Conservation (phyloP, 2,329 filamentous ascomycete species). For the Fusarium pseudoanthophilum region DNA sequence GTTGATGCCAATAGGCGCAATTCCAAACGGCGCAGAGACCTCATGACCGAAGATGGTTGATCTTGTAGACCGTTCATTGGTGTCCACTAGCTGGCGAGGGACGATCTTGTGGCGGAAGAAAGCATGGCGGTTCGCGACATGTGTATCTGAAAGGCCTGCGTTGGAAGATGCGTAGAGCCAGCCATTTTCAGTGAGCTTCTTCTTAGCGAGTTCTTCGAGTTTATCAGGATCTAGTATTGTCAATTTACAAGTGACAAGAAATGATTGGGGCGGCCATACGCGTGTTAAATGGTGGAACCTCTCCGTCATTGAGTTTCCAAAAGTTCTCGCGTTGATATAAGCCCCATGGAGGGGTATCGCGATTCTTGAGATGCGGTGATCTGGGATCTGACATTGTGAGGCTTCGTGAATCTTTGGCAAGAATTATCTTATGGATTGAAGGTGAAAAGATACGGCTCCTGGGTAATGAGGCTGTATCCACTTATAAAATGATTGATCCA, state of each 20-base stretch:
- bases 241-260: too few species aligned
- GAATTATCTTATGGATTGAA: too few species aligned
- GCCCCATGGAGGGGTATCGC: constrained; percentile 10
- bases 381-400: background rate
- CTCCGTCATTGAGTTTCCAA: constrained; percentile 5
- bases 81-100: constrained; percentile 7
- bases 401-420: rapidly evolving
- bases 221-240: background rate
- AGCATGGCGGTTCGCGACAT: constrained; percentile 8
- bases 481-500: background rate
- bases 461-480: background rate
- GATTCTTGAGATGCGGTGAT: constrained; percentile 1
- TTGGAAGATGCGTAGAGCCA: constrained; percentile 17
- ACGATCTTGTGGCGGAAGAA: constrained; percentile 17
- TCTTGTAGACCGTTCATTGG: background rate
- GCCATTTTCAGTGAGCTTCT: constrained; percentile 8
- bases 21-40: constrained; percentile 14
- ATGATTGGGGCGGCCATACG: background rate
- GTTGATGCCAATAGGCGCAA: constrained; percentile 7
- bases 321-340: constrained; percentile 18
- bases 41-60: background rate
- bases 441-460: rapidly evolving
- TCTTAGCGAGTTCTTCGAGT: constrained; percentile 4
- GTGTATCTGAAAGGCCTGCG: constrained; percentile 5
- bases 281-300: constrained; percentile 13